Evolutionary conservation across 768 basidiomycete species (phyloP).

Genomic region (Candolleomyces eurysporus): DNA sequence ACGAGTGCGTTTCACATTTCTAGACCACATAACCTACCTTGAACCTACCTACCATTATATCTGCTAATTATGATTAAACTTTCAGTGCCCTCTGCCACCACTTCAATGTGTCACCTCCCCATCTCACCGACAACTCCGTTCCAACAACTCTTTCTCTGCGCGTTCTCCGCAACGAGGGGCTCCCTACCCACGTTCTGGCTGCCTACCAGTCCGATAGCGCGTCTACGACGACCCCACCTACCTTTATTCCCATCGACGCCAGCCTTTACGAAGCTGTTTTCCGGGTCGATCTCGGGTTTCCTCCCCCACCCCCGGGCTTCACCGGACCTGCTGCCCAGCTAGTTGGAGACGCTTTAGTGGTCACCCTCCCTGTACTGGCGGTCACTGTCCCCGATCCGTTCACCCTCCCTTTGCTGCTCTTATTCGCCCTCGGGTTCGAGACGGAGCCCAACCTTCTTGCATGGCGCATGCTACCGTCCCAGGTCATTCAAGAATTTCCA

Average conservation of each 20-base stretch:
- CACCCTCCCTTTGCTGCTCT: slow-evolving; percentile 55
- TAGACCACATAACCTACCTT: no score
- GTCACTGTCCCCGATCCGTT: slow-evolving; percentile 49
- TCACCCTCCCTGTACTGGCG: slow-evolving; percentile 54
- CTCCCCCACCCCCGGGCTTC: slow-evolving; percentile 30
- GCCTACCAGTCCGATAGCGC: slow-evolving; percentile 32
- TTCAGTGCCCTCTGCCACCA: slow-evolving; percentile 43
- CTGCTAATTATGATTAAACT: neutral
- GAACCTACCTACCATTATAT: no score
- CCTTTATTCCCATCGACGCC: slow-evolving; percentile 54
- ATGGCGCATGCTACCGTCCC: slow-evolving; percentile 50
- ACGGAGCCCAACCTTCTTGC: slow-evolving; percentile 44
- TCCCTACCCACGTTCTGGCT: slow-evolving; percentile 60
- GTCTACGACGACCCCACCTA: slow-evolving; percentile 26
- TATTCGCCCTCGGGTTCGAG: slow-evolving; percentile 57
- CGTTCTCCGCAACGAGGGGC: slow-evolving; percentile 40
- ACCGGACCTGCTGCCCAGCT: slow-evolving; percentile 29
- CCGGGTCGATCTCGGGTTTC: slow-evolving; percentile 28
- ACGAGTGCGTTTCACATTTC: slow-evolving; percentile 27
- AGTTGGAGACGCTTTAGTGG: slow-evolving; percentile 23
- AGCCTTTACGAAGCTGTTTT: slow-evolving; percentile 43
- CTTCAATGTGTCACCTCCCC: slow-evolving; percentile 34
- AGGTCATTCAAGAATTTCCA: slow-evolving; percentile 60
- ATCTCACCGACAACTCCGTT: slow-evolving; percentile 21
- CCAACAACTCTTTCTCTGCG: slow-evolving; percentile 49